A percentile compares a stretch with the other conserved stretches of the same genome.
phyloP scores from a whole-genome alignment of 192 early-diverging fungal species.

The Coemansia sp. region DNA sequence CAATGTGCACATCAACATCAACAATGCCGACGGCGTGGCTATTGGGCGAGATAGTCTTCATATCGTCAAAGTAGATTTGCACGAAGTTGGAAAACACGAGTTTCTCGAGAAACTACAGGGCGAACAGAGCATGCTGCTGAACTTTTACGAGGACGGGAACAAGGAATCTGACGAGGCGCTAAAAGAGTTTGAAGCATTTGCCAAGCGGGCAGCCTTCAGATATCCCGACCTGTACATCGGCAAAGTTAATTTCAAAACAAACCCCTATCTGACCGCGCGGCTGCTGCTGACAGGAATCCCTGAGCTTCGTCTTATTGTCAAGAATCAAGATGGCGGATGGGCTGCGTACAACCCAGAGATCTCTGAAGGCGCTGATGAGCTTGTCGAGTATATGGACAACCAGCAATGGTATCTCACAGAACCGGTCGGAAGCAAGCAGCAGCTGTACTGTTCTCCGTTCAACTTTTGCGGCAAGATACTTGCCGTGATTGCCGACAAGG shows the following conservation, averaged over 20 bases:
- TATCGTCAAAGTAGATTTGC: not conserved
- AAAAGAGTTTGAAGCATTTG: conserved; percentile 20
- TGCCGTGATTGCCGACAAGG: conserved; percentile 34
- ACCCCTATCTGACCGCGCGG: conserved; percentile 47
- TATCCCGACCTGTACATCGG: conserved; percentile 31
- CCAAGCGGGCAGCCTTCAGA: conserved; percentile 6
- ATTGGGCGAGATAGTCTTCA: conserved; percentile 6
- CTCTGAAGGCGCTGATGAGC: not conserved
- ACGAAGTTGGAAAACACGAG: conserved; percentile 20
- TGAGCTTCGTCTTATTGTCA: conserved; percentile 33
- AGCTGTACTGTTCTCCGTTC: conserved; percentile 42
- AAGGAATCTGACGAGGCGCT: conserved; percentile 24
- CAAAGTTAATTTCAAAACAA: conserved; percentile 34
- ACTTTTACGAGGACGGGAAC: conserved; percentile 21
- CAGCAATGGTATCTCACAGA: conserved; percentile 14
- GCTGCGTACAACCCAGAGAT: conserved; percentile 23
- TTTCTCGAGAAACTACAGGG: conserved; percentile 23
- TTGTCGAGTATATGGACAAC: conserved; percentile 34
- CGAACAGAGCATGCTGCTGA: conserved; percentile 26
- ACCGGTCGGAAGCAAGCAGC: conserved; percentile 7
- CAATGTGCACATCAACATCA: not conserved
- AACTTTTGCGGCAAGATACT: conserved; percentile 39
- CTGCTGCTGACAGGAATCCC: conserved; percentile 40
- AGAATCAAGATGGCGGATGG: conserved; percentile 23
- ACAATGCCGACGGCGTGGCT: not conserved